Percentiles rank a stretch among this genome's conserved stretches.
These are phyloP conservation scores for Serendipita sp. DNA, from an alignment of 768 basidiomycete species.

Conservation along the genomic window DNA sequence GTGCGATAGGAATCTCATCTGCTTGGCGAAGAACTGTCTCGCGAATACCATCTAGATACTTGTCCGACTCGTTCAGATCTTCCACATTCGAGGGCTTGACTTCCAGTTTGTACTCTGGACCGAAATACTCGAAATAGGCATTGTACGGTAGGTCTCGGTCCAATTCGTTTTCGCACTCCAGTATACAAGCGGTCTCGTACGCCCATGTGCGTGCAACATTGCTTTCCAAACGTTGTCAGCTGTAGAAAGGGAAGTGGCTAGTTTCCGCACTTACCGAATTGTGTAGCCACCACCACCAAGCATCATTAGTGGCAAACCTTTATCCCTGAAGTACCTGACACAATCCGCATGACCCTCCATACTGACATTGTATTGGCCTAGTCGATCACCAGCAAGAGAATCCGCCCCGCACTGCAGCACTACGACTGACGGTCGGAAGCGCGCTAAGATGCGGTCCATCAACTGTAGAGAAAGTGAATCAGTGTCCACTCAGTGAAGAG, in stretches of 20 bases:
- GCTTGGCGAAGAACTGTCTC: slow-evolving; percentile 36
- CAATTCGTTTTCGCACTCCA: slow-evolving; percentile 67
- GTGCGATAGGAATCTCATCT: slow-evolving; percentile 48
- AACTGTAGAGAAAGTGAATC: slow-evolving; percentile 31
- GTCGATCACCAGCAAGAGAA: slow-evolving; percentile 84
- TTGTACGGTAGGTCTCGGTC: slow-evolving; percentile 71
- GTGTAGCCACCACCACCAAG: slow-evolving; percentile 96
- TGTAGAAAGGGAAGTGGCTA: background rate
- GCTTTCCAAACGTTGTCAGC: slow-evolving; percentile 22
- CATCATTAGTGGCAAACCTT: slow-evolving; percentile 74
- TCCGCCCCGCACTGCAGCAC: slow-evolving; percentile 94
- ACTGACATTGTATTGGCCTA: slow-evolving; percentile 90
- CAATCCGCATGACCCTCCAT: slow-evolving; percentile 92
- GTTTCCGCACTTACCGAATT: slow-evolving; percentile 22
- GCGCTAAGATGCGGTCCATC: slow-evolving; percentile 68
- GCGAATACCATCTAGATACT: slow-evolving; percentile 62
- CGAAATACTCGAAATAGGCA: slow-evolving; percentile 94
- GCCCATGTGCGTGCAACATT: slow-evolving; percentile 93
- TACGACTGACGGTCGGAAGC: slow-evolving; percentile 73
- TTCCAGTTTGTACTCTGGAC: slow-evolving; percentile 83
- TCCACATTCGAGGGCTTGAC: slow-evolving; percentile 90
- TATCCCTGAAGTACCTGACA: slow-evolving; percentile 66
- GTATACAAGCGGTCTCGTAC: slow-evolving; percentile 88
- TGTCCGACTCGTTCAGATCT: slow-evolving; percentile 69
- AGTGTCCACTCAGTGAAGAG: background rate